phyloP scores from a whole-genome alignment of 495 filamentous ascomycete species.

The Bacidia gigantensis region DNA sequence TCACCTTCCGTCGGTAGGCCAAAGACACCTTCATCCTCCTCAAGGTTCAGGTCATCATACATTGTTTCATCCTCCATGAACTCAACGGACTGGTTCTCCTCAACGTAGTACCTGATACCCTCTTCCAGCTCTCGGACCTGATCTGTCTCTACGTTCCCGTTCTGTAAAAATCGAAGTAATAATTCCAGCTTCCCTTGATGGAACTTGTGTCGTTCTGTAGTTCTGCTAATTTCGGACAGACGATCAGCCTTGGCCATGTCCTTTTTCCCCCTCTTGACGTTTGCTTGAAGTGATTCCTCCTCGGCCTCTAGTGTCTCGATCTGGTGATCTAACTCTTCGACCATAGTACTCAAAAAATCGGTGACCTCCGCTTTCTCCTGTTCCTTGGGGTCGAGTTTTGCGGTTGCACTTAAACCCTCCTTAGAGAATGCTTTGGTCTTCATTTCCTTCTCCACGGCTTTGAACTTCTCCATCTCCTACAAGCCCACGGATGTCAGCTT shows the following conservation, averaged over 20 bases:
- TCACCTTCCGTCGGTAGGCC: slow-evolving; percentile 76
- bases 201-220: slow-evolving; percentile 91
- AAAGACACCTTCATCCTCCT: slow-evolving; percentile 76
- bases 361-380: slow-evolving; percentile 76
- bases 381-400: slow-evolving; percentile 88
- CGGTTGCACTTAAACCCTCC: slow-evolving; percentile 79
- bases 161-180: slow-evolving; percentile 76
- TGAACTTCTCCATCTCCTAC: slow-evolving; percentile 99
- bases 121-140: slow-evolving; percentile 81
- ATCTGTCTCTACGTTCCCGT: slow-evolving; percentile 74
- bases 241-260: slow-evolving; percentile 71
- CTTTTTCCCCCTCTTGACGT: slow-evolving; percentile 86
- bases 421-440: slow-evolving; percentile 99
- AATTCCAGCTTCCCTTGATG: slow-evolving; percentile 88
- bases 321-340: slow-evolving; percentile 87
- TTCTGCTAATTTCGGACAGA: slow-evolving; percentile 67
- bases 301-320: slow-evolving; percentile 90
- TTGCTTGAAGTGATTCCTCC: slow-evolving; percentile 70
- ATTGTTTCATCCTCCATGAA: slow-evolving; percentile 87
- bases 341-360: slow-evolving; percentile 73
- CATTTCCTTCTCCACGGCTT: slow-evolving; percentile 99
- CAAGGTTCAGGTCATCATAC: slow-evolving; percentile 86
- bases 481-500: slow-evolving; percentile 6
- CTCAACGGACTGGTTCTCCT: slow-evolving; percentile 75
- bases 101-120: slow-evolving; percentile 85